These are phyloP conservation scores for Neofusicoccum laricinum DNA, from an alignment of 2,329 filamentous ascomycete genomes.

Conservation along the genomic window DNA sequence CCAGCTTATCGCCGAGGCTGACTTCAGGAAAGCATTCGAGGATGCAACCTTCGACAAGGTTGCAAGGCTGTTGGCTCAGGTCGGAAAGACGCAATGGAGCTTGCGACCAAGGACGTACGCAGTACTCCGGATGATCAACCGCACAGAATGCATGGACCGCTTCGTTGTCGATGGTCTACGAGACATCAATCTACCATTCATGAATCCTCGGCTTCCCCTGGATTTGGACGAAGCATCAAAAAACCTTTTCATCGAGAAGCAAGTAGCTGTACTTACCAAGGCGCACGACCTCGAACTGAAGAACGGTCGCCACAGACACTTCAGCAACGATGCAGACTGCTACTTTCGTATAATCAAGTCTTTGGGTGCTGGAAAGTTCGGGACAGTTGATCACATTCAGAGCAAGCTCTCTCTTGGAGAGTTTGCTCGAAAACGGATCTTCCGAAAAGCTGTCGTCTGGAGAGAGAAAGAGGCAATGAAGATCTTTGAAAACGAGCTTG, in stretches of 20 bases:
- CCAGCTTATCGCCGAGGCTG: too few species aligned
- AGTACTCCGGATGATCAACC: constrained; percentile 25
- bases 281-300: constrained; percentile 27
- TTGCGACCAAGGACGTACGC: constrained; percentile 27
- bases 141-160: constrained; percentile 19
- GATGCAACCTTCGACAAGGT: not conserved
- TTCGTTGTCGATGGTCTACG: constrained; percentile 24
- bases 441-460: constrained; percentile 17
- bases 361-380: constrained; percentile 23
- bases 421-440: constrained; percentile 26
- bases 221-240: not conserved
- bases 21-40: not conserved
- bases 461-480: constrained; percentile 13
- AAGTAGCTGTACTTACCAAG: constrained; percentile 27
- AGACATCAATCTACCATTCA: constrained; percentile 20
- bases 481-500: constrained; percentile 22
- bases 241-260: constrained; percentile 16
- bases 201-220: constrained; percentile 24
- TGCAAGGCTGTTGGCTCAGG: not conserved
- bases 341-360: constrained; percentile 20
- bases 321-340: constrained; percentile 22
- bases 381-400: constrained; percentile 24
- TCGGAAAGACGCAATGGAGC: constrained; percentile 17
- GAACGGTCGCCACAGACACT: constrained; percentile 25
- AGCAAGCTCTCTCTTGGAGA: constrained; percentile 23